Conservation (phyloP, 345 rosid species). For the Murraya paniculata region DNA sequence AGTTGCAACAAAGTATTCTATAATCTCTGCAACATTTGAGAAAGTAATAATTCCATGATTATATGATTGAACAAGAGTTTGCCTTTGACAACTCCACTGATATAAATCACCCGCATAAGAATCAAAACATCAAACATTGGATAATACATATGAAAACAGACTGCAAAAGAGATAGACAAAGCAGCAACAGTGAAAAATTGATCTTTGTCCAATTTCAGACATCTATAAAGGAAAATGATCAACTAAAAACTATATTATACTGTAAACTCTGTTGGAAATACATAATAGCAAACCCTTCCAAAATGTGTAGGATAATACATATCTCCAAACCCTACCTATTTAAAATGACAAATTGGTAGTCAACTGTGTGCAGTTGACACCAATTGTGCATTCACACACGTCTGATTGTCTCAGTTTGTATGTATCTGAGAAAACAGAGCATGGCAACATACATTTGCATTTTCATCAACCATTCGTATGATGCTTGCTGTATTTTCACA, state of each 20-base stretch:
- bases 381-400: not conserved
- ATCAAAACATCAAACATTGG: too few species aligned
- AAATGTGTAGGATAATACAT: not conserved
- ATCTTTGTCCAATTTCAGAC: not conserved
- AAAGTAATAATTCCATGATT: too few species aligned
- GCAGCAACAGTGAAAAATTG: not conserved
- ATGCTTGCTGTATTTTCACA: not conserved
- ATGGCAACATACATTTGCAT: not conserved
- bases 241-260: not conserved
- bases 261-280: not conserved
- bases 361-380: not conserved
- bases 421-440: not conserved
- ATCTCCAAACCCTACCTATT: not conserved
- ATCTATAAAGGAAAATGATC: not conserved
- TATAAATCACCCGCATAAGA: too few species aligned
- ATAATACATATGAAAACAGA: too few species aligned
- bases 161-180: not conserved
- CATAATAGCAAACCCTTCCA: not conserved
- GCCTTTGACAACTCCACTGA: too few species aligned
- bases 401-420: not conserved
- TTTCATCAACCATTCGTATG: not conserved
- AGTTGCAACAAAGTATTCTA: too few species aligned
- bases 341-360: not conserved
- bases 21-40: too few species aligned
- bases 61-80: too few species aligned